These are phyloP conservation scores for Trichosanthes truncata DNA, from an alignment of 306 rosid genomes.

Conservation along the genomic window DNA sequence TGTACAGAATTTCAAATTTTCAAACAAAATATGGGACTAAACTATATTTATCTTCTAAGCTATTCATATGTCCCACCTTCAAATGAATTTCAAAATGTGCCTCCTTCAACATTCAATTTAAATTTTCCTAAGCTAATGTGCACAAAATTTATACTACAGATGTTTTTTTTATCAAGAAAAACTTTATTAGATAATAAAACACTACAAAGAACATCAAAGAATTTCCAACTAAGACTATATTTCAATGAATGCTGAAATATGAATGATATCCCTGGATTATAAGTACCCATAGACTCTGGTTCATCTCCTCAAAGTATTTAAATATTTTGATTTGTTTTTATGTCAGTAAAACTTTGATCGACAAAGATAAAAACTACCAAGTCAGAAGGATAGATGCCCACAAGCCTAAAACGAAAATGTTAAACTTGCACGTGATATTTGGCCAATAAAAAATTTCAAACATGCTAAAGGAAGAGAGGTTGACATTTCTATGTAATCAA, in stretches of 20 bases:
- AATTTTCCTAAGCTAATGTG: not conserved
- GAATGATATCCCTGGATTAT: not conserved
- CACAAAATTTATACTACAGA: not conserved
- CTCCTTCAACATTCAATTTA: not conserved
- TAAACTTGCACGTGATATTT: not conserved
- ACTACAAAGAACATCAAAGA: not conserved
- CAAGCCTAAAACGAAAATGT: not conserved
- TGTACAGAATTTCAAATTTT: not conserved
- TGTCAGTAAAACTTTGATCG: not conserved
- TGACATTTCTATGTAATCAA: not conserved
- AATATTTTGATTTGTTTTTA: not conserved
- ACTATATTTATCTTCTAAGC: not conserved
- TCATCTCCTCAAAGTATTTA: not conserved
- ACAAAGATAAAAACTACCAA: not conserved
- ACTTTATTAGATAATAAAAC: not conserved
- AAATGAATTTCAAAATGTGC: not conserved
- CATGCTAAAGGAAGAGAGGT: not conserved
- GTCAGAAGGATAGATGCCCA: not conserved
- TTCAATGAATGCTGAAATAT: not conserved
- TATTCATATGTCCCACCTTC: not conserved
- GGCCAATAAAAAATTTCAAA: not conserved
- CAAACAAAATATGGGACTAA: not conserved
- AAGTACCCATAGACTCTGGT: not conserved
- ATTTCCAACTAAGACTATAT: not conserved
- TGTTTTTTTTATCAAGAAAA: not conserved